These are phyloP conservation scores for Hypericum androsaemum DNA, from an alignment of 345 rosid genomes.

Conservation along the genomic window DNA sequence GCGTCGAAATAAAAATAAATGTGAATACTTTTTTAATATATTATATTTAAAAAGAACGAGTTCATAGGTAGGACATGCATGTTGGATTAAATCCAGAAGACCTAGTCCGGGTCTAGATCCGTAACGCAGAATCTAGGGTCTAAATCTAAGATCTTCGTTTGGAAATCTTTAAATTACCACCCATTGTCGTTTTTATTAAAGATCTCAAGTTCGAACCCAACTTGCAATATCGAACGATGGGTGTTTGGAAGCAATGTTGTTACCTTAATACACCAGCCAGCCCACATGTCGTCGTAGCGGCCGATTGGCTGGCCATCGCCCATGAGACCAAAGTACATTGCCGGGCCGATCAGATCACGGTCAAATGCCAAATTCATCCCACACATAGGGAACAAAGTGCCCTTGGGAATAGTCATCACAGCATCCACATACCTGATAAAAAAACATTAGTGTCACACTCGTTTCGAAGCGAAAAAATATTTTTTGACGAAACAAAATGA, in stretches of 20 bases:
- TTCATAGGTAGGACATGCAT: too few species aligned
- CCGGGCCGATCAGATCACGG: constrained; percentile 46
- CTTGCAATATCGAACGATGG: too few species aligned
- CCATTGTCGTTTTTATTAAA: too few species aligned
- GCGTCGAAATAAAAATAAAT: too few species aligned
- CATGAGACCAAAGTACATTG: constrained; percentile 57
- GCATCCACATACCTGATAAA: constrained; percentile 37
- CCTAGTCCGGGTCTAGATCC: too few species aligned
- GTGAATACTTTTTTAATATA: too few species aligned
- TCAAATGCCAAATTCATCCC: constrained; percentile 45
- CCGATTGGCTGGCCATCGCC: constrained; percentile 46
- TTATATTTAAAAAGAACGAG: too few species aligned
- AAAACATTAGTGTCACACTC: constrained; percentile 1
- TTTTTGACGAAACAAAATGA: neutral
- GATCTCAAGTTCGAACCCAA: neutral
- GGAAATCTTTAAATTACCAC: too few species aligned
- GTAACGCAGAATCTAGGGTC: too few species aligned
- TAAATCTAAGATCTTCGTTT: too few species aligned
- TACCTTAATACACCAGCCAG: constrained; percentile 58
- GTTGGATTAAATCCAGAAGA: too few species aligned
- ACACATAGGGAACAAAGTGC: constrained; percentile 45
- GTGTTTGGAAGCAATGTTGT: too few species aligned
- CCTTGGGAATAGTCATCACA: constrained; percentile 37
- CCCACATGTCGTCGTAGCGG: constrained; percentile 55
- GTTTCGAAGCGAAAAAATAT: neutral